Base-by-base conservation (phyloP, 106 monocot species). In the Phalaenopsis aphrodite region DNA sequence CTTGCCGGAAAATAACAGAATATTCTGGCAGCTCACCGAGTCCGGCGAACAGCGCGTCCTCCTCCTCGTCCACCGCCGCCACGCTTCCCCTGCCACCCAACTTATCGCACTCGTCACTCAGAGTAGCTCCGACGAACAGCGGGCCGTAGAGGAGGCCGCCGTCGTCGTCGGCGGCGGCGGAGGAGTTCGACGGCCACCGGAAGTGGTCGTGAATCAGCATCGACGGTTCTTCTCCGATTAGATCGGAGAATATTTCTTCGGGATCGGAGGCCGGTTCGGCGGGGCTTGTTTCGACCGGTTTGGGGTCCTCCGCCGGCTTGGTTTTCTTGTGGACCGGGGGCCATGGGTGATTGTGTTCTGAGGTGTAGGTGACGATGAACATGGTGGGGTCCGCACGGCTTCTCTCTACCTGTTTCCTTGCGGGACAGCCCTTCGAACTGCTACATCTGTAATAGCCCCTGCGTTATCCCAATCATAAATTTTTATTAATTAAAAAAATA, bases 11-110 rank as follows among this genome's bases (percentile, higher is more conserved):
- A 74, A 92, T 88, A 73, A 91, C 74, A 23, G 94, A 85, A 80
- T 84, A 91, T 80, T 91, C 94, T 30, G 94, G 94, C 72, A 94
- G 84, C 88, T 94, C 94, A 12, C 90, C 94, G 3, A 94, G 84
- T 18, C 94, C 94, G 2, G 86, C 94, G 80, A 94, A 94, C 42
- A 92, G 83, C 17, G 88, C 86, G 56, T 88, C 89, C 42, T 94
- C 94, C 64, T 90, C 75, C 17, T 48, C 71, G 17, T 67, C 83
- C 23, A 16, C 67, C 8, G 36, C 72, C 42, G 11, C 15, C 4
- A 14, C 24, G 6, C 66, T 38, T 38, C 78, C 82, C 38, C 74
- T 38, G 48, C 52, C 66, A 57, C 76, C 81, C 5, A 36, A 43
- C 71, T 56, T 56, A 21, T 56, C 78, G 72, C 58, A 41, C 24